These are phyloP conservation scores for Penicillium sclerotiorum DNA, from an alignment of 2,329 filamentous ascomycete species.

Conservation along the genomic window DNA sequence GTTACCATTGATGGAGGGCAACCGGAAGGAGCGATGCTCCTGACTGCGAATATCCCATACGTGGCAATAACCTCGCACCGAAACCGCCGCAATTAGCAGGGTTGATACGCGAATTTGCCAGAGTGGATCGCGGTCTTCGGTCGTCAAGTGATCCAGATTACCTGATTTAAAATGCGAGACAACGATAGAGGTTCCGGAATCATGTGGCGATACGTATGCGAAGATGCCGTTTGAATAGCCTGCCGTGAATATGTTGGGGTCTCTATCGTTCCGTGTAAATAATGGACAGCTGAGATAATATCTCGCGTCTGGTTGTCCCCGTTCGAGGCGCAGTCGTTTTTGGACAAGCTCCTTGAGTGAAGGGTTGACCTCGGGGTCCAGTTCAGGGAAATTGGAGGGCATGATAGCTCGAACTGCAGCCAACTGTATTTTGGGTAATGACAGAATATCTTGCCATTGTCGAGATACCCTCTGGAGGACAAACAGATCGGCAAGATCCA, in stretches of 20 bases:
- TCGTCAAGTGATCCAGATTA: constrained; percentile 5
- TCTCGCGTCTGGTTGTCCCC: constrained; percentile 23
- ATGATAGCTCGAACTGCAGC: constrained; percentile 19
- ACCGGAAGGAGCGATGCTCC: constrained; percentile 26
- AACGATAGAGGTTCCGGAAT: neutral
- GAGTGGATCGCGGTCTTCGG: constrained; percentile 14
- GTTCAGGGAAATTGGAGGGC: constrained; percentile 1
- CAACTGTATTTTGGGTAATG: constrained; percentile 25
- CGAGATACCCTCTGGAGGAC: constrained; percentile 35
- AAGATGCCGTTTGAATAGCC: constrained; percentile 10
- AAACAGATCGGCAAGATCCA: constrained; percentile 33
- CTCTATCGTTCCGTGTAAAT: neutral
- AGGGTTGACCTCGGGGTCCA: too few relatives aligned
- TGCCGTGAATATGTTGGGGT: neutral
- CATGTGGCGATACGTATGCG: constrained; percentile 10
- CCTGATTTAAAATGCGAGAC: constrained; percentile 10
- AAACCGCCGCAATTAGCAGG: constrained; percentile 8
- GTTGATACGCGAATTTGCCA: constrained; percentile 8
- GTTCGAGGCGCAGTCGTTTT: constrained; percentile 26
- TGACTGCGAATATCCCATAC: constrained; percentile 32
- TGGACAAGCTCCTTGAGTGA: constrained; percentile 23
- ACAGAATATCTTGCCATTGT: constrained; percentile 35
- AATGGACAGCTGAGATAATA: neutral
- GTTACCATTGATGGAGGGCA: constrained; percentile 26
- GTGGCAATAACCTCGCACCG: constrained; percentile 26